Evolutionary conservation across 495 filamentous ascomycete species (phyloP), one percentile per base, ranked within the genome.

Genomic region (Alectoria sarmentosa): DNA sequence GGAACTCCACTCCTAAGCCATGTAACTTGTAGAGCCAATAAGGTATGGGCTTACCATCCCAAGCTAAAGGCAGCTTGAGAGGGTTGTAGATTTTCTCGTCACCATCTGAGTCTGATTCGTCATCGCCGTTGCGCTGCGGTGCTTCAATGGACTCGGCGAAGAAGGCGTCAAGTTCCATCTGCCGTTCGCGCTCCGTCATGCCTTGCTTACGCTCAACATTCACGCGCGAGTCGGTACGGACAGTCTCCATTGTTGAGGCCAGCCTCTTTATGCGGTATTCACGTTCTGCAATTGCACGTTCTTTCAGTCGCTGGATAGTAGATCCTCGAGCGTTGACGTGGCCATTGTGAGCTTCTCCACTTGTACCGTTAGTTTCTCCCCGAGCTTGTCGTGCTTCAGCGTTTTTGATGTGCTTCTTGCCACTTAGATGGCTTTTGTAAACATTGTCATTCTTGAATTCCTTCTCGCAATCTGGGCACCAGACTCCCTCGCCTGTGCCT

Each of bases 11-110:
- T 13, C 94, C 94, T 13, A 98, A 80, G 17, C 94, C 94, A 72
- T 98, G 94, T 21, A 98, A 80, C 70, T 96, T 93, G 81, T 97
- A 98, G 4, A 98, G 84, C 94, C 94, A 98, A 79, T 92, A 98
- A 19, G 94, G 94, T 70, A 98, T 98, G 21, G 94, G 94, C 72
- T 98, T 98, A 42, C 95, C 93, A 69, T 98, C 94, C 94, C 94
- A 98, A 7, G 90, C 92, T 23, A 98, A 80, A 9, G 94, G 94
- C 11, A 98, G 80, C 70, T 98, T 98, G 65, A 98, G 82, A 2
- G 94, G 94, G 73, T 98, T 98, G 82, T 97, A 96, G 65, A 98
- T 87, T 67, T 86, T 92, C 64, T 94, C 91, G 32, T 92, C 88
- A 7, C 75, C 81, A 28, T 93, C 90, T 10, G 82, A 84, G 48